Conservation (phyloP, 306 rosid genomes). For the Pyrus betulifolia region DNA sequence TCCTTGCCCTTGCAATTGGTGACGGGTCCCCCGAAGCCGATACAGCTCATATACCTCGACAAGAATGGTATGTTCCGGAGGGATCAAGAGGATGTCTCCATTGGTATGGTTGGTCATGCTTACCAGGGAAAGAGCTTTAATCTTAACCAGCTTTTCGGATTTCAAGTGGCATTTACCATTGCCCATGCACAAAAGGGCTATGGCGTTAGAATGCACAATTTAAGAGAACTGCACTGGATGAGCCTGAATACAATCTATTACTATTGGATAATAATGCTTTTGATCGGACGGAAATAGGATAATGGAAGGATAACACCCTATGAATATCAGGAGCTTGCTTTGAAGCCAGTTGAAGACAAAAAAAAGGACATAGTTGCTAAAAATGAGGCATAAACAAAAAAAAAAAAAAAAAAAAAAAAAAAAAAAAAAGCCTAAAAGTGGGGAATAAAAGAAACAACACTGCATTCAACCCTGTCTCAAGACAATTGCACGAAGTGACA, state of each 20-base stretch:
- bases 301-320: conserved; percentile 46
- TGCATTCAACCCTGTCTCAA: too few species aligned
- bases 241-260: conserved; percentile 75
- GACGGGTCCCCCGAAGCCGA: conserved; percentile 71
- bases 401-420: too few species aligned
- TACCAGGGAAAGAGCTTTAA: conserved; percentile 86
- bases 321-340: conserved; percentile 76
- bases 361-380: conserved; percentile 57
- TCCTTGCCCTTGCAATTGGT: conserved; percentile 24
- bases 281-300: conserved; percentile 79
- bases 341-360: conserved; percentile 71
- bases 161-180: conserved; percentile 83
- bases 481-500: too few species aligned
- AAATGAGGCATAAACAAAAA: conserved; percentile 51
- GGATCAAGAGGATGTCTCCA: conserved; percentile 87
- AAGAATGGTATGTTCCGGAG: conserved; percentile 77
- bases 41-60: conserved; percentile 66
- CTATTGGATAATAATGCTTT: conserved; percentile 80
- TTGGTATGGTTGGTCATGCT: conserved; percentile 73
- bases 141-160: conserved; percentile 71
- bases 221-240: conserved; percentile 85
- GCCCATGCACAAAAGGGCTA: too few species aligned
- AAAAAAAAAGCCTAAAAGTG: too few species aligned
- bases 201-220: conserved; percentile 32
- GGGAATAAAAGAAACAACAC: too few species aligned